Base-by-base conservation (phyloP, 2,329 filamentous ascomycete species). In the Curvularia sp. region DNA sequence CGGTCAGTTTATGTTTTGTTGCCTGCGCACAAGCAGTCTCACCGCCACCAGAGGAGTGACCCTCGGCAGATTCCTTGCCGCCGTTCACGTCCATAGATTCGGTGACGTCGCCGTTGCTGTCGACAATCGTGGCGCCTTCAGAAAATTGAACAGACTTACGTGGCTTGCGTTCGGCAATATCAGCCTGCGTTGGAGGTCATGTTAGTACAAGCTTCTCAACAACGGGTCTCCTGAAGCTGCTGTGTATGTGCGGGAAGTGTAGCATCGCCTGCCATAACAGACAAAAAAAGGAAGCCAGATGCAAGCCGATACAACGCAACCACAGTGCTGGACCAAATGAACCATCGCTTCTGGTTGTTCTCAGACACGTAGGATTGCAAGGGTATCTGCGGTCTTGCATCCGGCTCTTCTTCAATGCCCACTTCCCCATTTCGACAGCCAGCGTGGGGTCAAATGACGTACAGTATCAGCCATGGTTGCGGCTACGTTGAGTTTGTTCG, bases 81-180 rank as follows among this genome's bases (percentile, higher is more conserved):
- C 92, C 90, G 73, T 89, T 87, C 73, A 83, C 79, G 70, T 86
- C 84, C 67, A 88, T 86, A 78, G 91, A 84, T 80, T 90, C 88
- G 73, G 87, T 92, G 76, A 97, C 87, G 76, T 89, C 87, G 72
- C 94, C 94, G 84, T 97, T 91, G 79, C 87, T 87, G 82, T 96
- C 91, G 78, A 97, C 93, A 72, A 97, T 88, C 67, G 91, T 86
- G 71, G 92, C 87, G 74, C 92, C 91, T 80, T 95, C 91, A 77
- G 89, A 93, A 79, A 98, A 98, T 66, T 93, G 89, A 74, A 98
- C 94, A 46, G 92, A 96, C 82, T 98, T 97, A 81, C 93, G 90
- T 74, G 89, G 87, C 79, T 91, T 93, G 76, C 86, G 85, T 72
- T 88, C 84, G 59, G 76, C 67, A 36, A 77, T 70, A 64, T 79